Percentiles rank a stretch among this genome's conserved stretches.
These are phyloP conservation scores for Lentinus tigrinus DNA, from an alignment of 768 basidiomycete species.

Conservation along the genomic window DNA sequence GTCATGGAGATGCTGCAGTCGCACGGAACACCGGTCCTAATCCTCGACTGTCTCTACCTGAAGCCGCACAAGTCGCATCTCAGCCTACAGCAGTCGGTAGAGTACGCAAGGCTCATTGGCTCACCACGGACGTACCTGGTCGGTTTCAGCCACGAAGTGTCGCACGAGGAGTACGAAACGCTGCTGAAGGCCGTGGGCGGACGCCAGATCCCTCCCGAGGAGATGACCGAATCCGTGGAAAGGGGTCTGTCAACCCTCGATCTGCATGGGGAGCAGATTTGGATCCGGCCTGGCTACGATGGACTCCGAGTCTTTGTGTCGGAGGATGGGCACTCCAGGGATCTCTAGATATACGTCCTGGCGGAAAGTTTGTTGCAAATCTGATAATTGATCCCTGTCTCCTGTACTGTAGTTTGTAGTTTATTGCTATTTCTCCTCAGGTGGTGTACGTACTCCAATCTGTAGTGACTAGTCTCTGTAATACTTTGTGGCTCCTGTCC, in stretches of 20 bases:
- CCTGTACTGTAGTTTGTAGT: background rate
- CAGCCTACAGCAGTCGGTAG: slow-evolving; percentile 64
- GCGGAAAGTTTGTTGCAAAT: too few species aligned
- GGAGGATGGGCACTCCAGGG: slow-evolving; percentile 40
- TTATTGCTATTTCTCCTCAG: background rate
- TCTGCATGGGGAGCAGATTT: slow-evolving; percentile 42
- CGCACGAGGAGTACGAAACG: slow-evolving; percentile 75
- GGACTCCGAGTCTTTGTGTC: slow-evolving; percentile 60
- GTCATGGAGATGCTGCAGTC: slow-evolving; percentile 49
- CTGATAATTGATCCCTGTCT: background rate
- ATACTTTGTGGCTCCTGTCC: background rate
- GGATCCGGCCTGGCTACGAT: slow-evolving; percentile 76
- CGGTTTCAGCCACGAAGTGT: slow-evolving; percentile 75
- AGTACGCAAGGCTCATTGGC: slow-evolving; percentile 52
- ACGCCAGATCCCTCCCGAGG: slow-evolving; percentile 20
- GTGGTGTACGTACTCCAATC: background rate
- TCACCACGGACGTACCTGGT: slow-evolving; percentile 67
- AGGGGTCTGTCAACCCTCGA: slow-evolving; percentile 47
- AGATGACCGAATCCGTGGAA: slow-evolving; percentile 35
- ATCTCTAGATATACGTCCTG: too few species aligned
- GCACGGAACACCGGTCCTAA: slow-evolving; percentile 50
- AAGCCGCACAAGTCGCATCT: slow-evolving; percentile 74
- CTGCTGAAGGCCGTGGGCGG: slow-evolving; percentile 54
- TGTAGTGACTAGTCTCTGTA: background rate
- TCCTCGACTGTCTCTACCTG: slow-evolving; percentile 77